phyloP scores from a whole-genome alignment of 2,329 filamentous ascomycete species.

The Leptosphaerulina australis region DNA sequence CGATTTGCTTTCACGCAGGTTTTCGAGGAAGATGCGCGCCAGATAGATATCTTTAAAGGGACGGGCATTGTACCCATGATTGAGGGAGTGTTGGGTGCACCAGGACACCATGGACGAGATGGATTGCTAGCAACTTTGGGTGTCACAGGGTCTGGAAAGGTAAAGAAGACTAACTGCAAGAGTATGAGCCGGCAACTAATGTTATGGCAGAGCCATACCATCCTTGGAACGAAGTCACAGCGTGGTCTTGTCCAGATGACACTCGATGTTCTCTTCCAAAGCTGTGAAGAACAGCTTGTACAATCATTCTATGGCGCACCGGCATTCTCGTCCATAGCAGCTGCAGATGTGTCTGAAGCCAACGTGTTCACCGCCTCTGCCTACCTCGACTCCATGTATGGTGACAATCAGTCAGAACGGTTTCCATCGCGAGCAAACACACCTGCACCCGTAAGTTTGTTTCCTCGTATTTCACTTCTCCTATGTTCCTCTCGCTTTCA shows the following conservation, averaged over 20 bases:
- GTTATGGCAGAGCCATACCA: conserved; percentile 81
- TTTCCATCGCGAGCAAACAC: conserved; percentile 53
- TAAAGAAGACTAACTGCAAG: conserved; percentile 45
- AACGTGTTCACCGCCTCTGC: conserved; percentile 73
- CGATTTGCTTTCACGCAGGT: conserved; percentile 94
- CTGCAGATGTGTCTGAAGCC: conserved; percentile 81
- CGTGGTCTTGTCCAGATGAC: conserved; percentile 90
- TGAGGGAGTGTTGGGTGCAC: conserved; percentile 76
- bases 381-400: conserved; percentile 80
- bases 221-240: conserved; percentile 84
- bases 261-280: conserved; percentile 87
- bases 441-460: conserved; percentile 52
- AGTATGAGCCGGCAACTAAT: conserved; percentile 20
- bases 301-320: conserved; percentile 62
- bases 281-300: conserved; percentile 73
- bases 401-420: conserved; percentile 66
- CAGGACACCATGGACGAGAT: conserved; percentile 80
- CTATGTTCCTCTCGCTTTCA: conserved; percentile 15
- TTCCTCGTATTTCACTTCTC: conserved; percentile 15
- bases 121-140: conserved; percentile 89
- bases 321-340: conserved; percentile 74
- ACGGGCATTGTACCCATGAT: conserved; percentile 77
- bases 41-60: conserved; percentile 85
- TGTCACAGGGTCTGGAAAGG: conserved; percentile 96
- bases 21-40: conserved; percentile 83